These are phyloP conservation scores for Globisporangium mamillatum DNA, from an alignment of 352 stramenopile genomes.

Conservation along the genomic window DNA sequence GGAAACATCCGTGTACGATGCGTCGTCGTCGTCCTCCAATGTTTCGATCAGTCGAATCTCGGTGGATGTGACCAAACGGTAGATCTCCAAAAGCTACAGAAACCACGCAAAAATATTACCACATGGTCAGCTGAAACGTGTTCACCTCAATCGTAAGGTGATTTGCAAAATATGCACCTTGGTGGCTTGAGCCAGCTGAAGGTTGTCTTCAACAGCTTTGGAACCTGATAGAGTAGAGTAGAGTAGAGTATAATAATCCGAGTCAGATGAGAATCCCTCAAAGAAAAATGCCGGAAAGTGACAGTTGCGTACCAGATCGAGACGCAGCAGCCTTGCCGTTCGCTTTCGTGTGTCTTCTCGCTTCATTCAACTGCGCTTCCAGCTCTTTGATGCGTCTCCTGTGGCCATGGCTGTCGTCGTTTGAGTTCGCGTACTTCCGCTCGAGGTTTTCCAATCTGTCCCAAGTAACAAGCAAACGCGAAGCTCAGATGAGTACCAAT, in stretches of 20 bases:
- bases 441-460: constrained; percentile 33
- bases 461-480: not conserved
- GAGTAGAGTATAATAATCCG: not conserved
- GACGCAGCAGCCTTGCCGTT: constrained; percentile 39
- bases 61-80: constrained; percentile 72
- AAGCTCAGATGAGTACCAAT: not conserved
- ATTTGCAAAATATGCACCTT: constrained; percentile 40
- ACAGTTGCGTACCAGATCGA: constrained; percentile 20
- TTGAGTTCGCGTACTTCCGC: constrained; percentile 24
- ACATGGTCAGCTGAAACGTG: not conserved
- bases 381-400: constrained; percentile 48
- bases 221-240: constrained; percentile 16
- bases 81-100: constrained; percentile 68
- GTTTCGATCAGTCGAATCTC: constrained; percentile 75
- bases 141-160: not conserved
- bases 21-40: constrained; percentile 45
- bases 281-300: not conserved
- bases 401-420: constrained; percentile 38
- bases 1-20: constrained; percentile 59
- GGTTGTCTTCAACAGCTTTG: constrained; percentile 39
- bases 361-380: constrained; percentile 48
- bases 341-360: constrained; percentile 39
- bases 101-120: not conserved
- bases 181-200: constrained; percentile 66
- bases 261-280: not conserved